These are phyloP conservation scores for Mycosphaerelloides madeirae DNA, from an alignment of 2,329 filamentous ascomycete species.

Conservation along the genomic window DNA sequence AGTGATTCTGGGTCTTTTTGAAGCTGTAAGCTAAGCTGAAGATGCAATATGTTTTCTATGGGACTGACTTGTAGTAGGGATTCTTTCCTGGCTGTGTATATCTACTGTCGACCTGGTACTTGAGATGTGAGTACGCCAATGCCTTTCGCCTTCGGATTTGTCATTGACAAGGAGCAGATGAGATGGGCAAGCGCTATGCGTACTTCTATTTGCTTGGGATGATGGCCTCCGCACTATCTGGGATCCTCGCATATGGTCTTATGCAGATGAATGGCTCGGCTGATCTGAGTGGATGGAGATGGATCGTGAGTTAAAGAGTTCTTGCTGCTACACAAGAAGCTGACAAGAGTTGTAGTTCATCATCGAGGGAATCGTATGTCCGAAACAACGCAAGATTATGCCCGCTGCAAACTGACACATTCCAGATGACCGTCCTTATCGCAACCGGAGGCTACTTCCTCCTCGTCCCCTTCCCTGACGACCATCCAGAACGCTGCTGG, in stretches of 20 bases:
- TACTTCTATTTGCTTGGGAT: slow-evolving; percentile 46
- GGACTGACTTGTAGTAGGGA: slow-evolving; percentile 32
- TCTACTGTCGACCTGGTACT: slow-evolving; percentile 20
- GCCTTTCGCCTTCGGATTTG: not conserved
- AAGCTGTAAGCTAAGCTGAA: slow-evolving; percentile 34
- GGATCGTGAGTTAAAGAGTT: slow-evolving; percentile 26
- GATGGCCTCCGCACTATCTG: slow-evolving; percentile 41
- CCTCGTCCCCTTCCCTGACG: slow-evolving; percentile 45
- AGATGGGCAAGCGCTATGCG: slow-evolving; percentile 35
- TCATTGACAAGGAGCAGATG: slow-evolving; percentile 10
- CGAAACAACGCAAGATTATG: no score
- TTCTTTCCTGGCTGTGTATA: slow-evolving; percentile 31
- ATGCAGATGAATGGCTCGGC: slow-evolving; percentile 45
- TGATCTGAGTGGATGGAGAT: slow-evolving; percentile 40
- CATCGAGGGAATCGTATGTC: slow-evolving; percentile 33
- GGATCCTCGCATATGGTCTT: slow-evolving; percentile 34
- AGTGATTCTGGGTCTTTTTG: slow-evolving; percentile 57
- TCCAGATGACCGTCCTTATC: slow-evolving; percentile 35
- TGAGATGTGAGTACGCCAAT: slow-evolving; percentile 10
- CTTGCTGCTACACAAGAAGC: not conserved
- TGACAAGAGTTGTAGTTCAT: slow-evolving; percentile 29
- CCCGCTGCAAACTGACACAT: slow-evolving; percentile 3
- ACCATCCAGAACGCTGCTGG: slow-evolving; percentile 35
- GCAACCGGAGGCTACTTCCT: slow-evolving; percentile 38
- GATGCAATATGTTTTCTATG: no score